These are phyloP conservation scores for Mimosa pudica DNA, from an alignment of 306 rosid species.

Conservation along the genomic window DNA sequence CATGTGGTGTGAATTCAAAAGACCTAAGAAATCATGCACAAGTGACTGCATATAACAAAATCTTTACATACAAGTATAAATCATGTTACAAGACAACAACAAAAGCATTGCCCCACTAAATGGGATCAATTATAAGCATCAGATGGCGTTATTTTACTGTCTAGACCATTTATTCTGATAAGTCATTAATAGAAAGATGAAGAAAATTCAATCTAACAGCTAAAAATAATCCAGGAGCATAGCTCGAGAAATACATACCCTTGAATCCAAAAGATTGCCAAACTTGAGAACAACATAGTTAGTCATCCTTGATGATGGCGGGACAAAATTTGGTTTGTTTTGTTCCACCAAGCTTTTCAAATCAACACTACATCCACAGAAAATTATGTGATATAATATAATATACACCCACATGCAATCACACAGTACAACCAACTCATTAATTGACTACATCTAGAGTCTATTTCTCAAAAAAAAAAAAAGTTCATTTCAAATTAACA, in stretches of 20 bases:
- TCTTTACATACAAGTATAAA: background rate
- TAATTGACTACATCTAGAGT: background rate
- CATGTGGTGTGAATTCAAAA: background rate
- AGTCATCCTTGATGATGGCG: slow-evolving; percentile 89
- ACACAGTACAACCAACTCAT: background rate
- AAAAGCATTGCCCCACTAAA: background rate
- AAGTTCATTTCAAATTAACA: background rate
- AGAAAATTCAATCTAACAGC: background rate
- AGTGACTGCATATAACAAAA: slow-evolving; percentile 13
- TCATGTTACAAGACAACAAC: background rate
- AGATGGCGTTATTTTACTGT: background rate
- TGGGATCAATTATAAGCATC: background rate
- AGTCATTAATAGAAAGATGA: background rate
- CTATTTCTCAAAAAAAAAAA: background rate
- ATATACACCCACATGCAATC: slow-evolving; percentile 1
- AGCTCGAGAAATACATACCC: slow-evolving; percentile 48
- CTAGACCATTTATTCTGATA: background rate
- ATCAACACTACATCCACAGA: slow-evolving; percentile 72
- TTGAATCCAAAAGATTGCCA: slow-evolving; percentile 58
- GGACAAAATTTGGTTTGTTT: slow-evolving; percentile 81
- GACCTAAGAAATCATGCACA: background rate
- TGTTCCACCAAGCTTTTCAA: slow-evolving; percentile 88
- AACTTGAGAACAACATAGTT: slow-evolving; percentile 86
- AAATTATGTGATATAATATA: slow-evolving; percentile 29
- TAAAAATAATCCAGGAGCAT: background rate